Evolutionary conservation across 495 filamentous ascomycete species (phyloP).

Genomic region (Hyaloscypha finlandica): DNA sequence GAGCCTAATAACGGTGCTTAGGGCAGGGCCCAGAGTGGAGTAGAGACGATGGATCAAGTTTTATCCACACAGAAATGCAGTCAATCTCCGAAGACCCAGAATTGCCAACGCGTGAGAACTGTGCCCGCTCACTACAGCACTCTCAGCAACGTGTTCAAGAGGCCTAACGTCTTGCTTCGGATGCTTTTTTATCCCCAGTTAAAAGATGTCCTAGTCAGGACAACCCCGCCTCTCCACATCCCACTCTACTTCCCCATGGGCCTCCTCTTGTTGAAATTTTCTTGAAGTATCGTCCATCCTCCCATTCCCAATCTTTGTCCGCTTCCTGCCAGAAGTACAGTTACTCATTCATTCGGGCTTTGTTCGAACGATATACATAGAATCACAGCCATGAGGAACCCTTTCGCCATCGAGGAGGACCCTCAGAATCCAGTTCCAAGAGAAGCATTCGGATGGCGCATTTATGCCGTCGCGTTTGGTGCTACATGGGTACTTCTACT

Average conservation of each 20-base stretch:
- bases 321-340: neutral
- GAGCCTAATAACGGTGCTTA: neutral
- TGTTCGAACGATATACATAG: too few relatives aligned
- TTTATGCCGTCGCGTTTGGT: neutral
- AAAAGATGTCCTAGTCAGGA: neutral
- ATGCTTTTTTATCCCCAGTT: neutral
- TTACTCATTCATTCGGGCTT: neutral
- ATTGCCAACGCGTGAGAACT: neutral
- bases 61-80: neutral
- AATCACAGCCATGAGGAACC: neutral
- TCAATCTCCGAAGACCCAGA: neutral
- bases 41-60: neutral
- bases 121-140: neutral
- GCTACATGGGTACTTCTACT: neutral
- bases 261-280: neutral
- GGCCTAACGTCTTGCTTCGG: neutral
- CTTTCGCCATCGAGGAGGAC: neutral
- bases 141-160: neutral
- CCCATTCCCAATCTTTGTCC: neutral
- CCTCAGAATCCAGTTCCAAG: neutral
- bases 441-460: neutral
- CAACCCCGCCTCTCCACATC: neutral
- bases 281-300: neutral
- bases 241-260: neutral
- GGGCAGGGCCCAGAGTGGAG: neutral